Evolutionary conservation across 2,329 filamentous ascomycete genomes (phyloP).

Genomic region (Pseudopyrenochaeta lycopersici): DNA sequence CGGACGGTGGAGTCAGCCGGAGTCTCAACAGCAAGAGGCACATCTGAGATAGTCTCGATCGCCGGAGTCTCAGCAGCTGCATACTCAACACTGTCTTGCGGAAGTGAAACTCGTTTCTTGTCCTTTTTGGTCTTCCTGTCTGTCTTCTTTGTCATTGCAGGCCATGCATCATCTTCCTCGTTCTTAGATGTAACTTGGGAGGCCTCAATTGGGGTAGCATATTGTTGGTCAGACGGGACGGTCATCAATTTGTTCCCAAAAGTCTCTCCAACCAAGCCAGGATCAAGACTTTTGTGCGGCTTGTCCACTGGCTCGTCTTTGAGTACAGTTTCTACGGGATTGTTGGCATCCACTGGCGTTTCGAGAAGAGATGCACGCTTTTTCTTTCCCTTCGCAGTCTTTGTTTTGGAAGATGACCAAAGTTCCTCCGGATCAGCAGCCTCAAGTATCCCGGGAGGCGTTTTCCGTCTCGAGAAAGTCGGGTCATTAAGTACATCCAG

Average conservation of each 20-base stretch:
- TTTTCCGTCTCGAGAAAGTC: slow-evolving; percentile 44
- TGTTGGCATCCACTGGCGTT: slow-evolving; percentile 11
- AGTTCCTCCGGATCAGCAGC: slow-evolving; percentile 49
- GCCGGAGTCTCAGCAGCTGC: slow-evolving; percentile 40
- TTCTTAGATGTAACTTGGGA: slow-evolving; percentile 10
- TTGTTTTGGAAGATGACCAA: slow-evolving; percentile 51
- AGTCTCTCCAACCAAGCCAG: not conserved
- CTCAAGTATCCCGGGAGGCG: slow-evolving; percentile 44
- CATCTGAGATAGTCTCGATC: slow-evolving; percentile 40
- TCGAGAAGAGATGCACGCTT: slow-evolving; percentile 26
- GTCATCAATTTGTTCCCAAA: not conserved
- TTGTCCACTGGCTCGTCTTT: not conserved
- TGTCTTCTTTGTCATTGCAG: slow-evolving; percentile 26
- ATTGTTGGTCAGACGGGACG: not conserved
- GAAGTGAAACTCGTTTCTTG: slow-evolving; percentile 31
- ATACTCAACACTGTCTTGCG: slow-evolving; percentile 42
- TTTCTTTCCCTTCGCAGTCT: slow-evolving; percentile 59
- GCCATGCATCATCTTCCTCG: slow-evolving; percentile 12
- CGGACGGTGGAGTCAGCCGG: slow-evolving; percentile 30
- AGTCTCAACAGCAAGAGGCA: slow-evolving; percentile 47
- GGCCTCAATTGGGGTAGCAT: not conserved
- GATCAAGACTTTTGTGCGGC: not conserved
- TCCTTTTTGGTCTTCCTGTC: slow-evolving; percentile 43
- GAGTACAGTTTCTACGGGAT: not conserved
- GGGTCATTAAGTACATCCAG: slow-evolving; percentile 48